phyloP scores from a whole-genome alignment of 768 basidiomycete species.

The Trametes coccinea region DNA sequence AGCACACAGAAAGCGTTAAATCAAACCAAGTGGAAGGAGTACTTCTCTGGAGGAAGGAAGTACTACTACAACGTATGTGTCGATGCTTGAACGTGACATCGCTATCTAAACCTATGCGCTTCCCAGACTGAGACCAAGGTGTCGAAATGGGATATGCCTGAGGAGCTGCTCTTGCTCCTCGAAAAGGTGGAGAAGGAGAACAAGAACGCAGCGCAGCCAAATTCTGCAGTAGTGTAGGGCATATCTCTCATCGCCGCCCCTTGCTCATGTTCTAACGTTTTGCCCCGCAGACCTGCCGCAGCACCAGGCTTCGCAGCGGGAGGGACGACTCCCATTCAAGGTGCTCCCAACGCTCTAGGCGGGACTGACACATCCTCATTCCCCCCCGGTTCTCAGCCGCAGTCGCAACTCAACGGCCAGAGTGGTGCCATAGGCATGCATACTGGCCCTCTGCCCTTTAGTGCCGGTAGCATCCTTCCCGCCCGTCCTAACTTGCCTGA shows the following conservation, averaged over 20 bases:
- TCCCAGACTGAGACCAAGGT: conserved; percentile 80
- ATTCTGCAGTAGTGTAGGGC: conserved; percentile 31
- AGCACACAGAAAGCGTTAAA: conserved; percentile 72
- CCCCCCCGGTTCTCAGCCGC: conserved; percentile 35
- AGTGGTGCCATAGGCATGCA: conserved; percentile 51
- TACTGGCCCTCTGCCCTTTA: conserved; percentile 59
- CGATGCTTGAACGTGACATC: neutral
- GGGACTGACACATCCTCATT: conserved; percentile 53
- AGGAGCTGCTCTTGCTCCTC: conserved; percentile 82
- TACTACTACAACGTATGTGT: conserved; percentile 82
- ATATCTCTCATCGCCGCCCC: neutral
- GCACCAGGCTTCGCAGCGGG: conserved; percentile 18
- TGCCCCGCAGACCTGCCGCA: conserved; percentile 12
- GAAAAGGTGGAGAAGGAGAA: conserved; percentile 84
- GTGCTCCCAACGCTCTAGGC: conserved; percentile 54
- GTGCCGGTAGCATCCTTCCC: conserved; percentile 61
- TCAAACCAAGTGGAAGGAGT: conserved; percentile 95
- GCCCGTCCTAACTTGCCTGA: conserved; percentile 80
- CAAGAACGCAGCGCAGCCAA: conserved; percentile 41
- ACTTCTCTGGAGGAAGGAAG: conserved; percentile 87
- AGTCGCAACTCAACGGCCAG: conserved; percentile 42
- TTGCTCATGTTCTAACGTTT: neutral
- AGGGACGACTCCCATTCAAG: conserved; percentile 39
- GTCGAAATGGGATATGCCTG: conserved; percentile 98
- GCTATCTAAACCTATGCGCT: neutral